phyloP scores from a whole-genome alignment of 108 stramenopile species.

The Pelagomonas calceolata region DNA sequence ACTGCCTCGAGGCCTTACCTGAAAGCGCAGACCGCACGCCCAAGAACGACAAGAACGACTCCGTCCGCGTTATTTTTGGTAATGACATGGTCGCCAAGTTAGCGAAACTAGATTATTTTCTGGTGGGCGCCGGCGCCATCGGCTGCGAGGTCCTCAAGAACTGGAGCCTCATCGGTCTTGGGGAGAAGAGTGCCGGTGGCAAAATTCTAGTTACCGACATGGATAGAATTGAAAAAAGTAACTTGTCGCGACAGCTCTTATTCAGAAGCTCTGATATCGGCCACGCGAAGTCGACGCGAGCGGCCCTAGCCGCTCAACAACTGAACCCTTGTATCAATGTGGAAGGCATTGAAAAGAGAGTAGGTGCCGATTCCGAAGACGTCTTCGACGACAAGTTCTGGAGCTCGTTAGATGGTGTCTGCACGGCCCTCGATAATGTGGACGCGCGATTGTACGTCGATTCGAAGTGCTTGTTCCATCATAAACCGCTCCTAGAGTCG shows the following conservation, averaged over 20 bases:
- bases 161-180: conserved; percentile 98
- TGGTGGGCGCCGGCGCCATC: conserved; percentile 97
- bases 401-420: conserved; percentile 78
- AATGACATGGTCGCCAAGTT: conserved; percentile 15
- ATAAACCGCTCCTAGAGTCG: conserved; percentile 90
- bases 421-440: conserved; percentile 97
- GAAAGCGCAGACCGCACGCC: conserved; percentile 24
- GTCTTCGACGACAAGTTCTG: conserved; percentile 96
- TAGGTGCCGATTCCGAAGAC: conserved; percentile 82
- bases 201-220: conserved; percentile 88
- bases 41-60: conserved; percentile 29
- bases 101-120: conserved; percentile 38
- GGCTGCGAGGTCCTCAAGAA: conserved; percentile 99
- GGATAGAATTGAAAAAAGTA: conserved; percentile 96
- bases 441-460: conserved; percentile 96
- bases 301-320: conserved; percentile 63
- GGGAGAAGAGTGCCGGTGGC: conserved; percentile 55
- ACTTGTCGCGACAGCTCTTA: conserved; percentile 90
- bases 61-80: conserved; percentile 38
- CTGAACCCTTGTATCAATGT: conserved; percentile 85
- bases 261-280: conserved; percentile 90
- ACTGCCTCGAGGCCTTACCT: conserved; percentile 86
- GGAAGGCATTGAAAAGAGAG: conserved; percentile 76
- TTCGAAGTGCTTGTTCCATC: conserved; percentile 87
- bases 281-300: conserved; percentile 77